Evolutionary conservation across 169 alveolate genomes (phyloP), one percentile per base, ranked within the genome.

Genomic region (Cryptosporidium sp.): DNA sequence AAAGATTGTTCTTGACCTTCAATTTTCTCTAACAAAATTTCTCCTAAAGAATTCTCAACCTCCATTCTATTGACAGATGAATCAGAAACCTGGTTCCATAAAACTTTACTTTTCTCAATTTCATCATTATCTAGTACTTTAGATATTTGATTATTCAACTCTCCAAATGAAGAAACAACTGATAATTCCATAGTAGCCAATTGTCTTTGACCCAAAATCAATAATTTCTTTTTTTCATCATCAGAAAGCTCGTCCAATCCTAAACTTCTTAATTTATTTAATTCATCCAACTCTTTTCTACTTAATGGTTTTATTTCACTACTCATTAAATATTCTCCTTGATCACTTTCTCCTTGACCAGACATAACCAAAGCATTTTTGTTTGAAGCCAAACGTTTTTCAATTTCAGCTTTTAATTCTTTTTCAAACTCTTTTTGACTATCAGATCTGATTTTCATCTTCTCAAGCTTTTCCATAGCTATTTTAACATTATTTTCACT

Each of bases 181-280:
- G 89, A 80, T 10, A 80, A n/a, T 45, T 80, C 89, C 75, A 60
- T 80, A 35, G 89, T 80, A 37, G 89, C 89, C 14, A 80, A 33
- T 48, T 80, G 75, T 60, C 89, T 80, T 65, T 80, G 89, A 18
- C 89, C 89, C 68, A 80, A 65, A 39, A 65, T 62, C 21, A 80
- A 8, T 16, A 80, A 26, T 6, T 39, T 80, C 48, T 62, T 80
- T 26, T 65, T 80, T n/a, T 80, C 89, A 16, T 60, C 75, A 44
- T 80, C 89, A 2, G 75, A 45, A 8, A 80, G 75, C 35, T 80
- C 89, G n/a, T 80, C 89, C 18, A 80, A 35, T 23, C 89, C 89
- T 21, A 80, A 65, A 12, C 35, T 56, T 18, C 89, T 80, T 29
- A 80, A 14, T 33, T 75, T 80, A 65, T 62, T 48, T 31, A 80